Conservation (phyloP, 2,329 filamentous ascomycete species). For the Talaromyces albobiverticillius region DNA sequence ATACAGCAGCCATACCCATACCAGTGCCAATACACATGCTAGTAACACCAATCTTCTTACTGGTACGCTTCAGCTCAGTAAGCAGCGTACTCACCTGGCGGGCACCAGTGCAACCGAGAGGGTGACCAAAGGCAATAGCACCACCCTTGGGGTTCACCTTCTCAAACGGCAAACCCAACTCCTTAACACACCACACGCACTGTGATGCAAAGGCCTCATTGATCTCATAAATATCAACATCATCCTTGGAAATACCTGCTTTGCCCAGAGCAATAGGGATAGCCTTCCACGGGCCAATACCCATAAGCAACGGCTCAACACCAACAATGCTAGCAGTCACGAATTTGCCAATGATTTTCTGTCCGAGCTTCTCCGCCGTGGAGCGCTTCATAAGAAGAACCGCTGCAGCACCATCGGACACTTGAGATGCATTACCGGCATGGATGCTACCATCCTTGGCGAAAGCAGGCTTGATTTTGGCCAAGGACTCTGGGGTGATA, state of each 20-base stretch:
- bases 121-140: conserved; percentile 93
- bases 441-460: conserved; percentile 90
- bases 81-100: conserved; percentile 89
- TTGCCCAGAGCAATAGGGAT: conserved; percentile 90
- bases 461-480: conserved; percentile 87
- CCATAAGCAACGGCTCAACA: conserved; percentile 92
- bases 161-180: conserved; percentile 74
- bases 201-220: conserved; percentile 98
- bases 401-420: conserved; percentile 92
- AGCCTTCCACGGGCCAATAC: conserved; percentile 89
- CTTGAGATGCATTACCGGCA: conserved; percentile 92
- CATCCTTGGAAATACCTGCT: conserved; percentile 79
- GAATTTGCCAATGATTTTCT: conserved; percentile 89
- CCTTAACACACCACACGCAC: conserved; percentile 88
- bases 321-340: conserved; percentile 82
- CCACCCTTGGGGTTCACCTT: conserved; percentile 98
- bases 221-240: conserved; percentile 97
- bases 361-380: conserved; percentile 82
- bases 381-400: conserved; percentile 94
- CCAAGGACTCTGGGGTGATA: conserved; percentile 83
- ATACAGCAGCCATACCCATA: conserved; percentile 97
- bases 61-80: conserved; percentile 81
- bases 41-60: conserved; percentile 82
- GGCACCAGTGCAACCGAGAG: conserved; percentile 89
- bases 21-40: conserved; percentile 97